Base-by-base conservation (phyloP, 345 rosid species). In the Sisymbrium altissimum region DNA sequence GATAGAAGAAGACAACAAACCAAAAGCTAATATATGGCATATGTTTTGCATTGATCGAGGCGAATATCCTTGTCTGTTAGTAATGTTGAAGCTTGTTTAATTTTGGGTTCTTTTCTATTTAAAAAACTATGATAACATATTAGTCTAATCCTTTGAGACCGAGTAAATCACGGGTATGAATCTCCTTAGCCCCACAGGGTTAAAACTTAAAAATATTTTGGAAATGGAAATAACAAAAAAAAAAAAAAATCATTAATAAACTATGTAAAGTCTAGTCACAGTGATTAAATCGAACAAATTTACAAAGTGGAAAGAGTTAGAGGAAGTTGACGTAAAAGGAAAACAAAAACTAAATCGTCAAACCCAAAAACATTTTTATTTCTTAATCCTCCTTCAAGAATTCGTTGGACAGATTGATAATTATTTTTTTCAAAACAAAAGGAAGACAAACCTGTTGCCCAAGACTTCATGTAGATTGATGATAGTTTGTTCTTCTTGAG, bases 401-500 rank as follows among this genome's bases (percentile, higher is more conserved):
- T 41, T 15, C 9, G 41, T 21, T 41, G 64, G 48, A 35, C 9
- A 58, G 17, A 48, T 21, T 41, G 19, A 45, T 46, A 23, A 59
- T 48, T 3, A 39, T 11, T 2, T 27, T 52, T 61, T 4, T n/a
- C 17, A 2, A 5, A 17, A 38, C 4, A 3, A 48, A 21, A 4
- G 23, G 35, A 60, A 41, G 55, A 60, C 77, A 7, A 68, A 88
- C 93, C 86, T 88, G 57, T 90, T 88, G 25, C 96, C 93, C 0
- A 88, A 55, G 74, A 46, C 43, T 66, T 84, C 78, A 73, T 90
- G 96, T 33, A 88, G 68, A 12, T 85, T 58, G 76, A 90, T 83
- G 58, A 91, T 86, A 55, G 89, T 78, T 9, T 88, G 84, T 59
- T 91, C 97, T 77, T 91, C 97, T 81, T 87, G 90, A 39, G 69